A percentile compares a stretch with the other conserved stretches of the same genome.
phyloP scores from a whole-genome alignment of 1,284 basidiomycete species.

The Austroboletus niveus region DNA sequence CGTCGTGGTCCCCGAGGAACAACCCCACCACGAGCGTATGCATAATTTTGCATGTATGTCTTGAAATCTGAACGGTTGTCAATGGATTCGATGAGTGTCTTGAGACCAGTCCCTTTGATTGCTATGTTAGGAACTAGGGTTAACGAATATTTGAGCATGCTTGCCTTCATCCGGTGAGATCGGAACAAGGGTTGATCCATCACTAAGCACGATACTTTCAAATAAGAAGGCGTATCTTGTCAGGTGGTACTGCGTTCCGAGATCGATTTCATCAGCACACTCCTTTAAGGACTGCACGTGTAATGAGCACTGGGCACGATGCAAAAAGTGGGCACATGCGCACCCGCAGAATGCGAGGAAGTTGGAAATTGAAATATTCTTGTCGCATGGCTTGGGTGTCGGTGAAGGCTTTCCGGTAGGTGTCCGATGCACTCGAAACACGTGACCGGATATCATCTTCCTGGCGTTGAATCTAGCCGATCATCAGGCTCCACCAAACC shows the following conservation, averaged over 20 bases:
- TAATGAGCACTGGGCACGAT: slow-evolving; percentile 12
- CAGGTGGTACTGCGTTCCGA: slow-evolving; percentile 96
- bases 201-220: slow-evolving; percentile 86
- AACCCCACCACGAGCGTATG: slow-evolving; percentile 70
- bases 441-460: slow-evolving; percentile 91
- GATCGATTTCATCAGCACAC: slow-evolving; percentile 93
- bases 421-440: slow-evolving; percentile 84
- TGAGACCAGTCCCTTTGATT: slow-evolving; percentile 68
- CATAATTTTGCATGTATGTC: slow-evolving; percentile 96
- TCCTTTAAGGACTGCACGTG: slow-evolving; percentile 83
- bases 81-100: slow-evolving; percentile 85
- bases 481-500: slow-evolving; percentile 5
- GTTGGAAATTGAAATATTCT: slow-evolving; percentile 97
- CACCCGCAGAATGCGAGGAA: slow-evolving; percentile 90
- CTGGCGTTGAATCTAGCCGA: slow-evolving; percentile 78
- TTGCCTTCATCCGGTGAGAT: slow-evolving; percentile 59
- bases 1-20: slow-evolving; percentile 68
- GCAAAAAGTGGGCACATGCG: slow-evolving; percentile 31
- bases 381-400: slow-evolving; percentile 90
- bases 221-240: slow-evolving; percentile 93
- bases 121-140: slow-evolving; percentile 7
- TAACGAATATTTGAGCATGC: slow-evolving; percentile 13
- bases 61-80: slow-evolving; percentile 96
- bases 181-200: slow-evolving; percentile 83
- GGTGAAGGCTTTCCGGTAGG: slow-evolving; percentile 88